These are phyloP conservation scores for Amphirosellinia nigrospora DNA, from an alignment of 495 filamentous ascomycete genomes.

Conservation along the genomic window DNA sequence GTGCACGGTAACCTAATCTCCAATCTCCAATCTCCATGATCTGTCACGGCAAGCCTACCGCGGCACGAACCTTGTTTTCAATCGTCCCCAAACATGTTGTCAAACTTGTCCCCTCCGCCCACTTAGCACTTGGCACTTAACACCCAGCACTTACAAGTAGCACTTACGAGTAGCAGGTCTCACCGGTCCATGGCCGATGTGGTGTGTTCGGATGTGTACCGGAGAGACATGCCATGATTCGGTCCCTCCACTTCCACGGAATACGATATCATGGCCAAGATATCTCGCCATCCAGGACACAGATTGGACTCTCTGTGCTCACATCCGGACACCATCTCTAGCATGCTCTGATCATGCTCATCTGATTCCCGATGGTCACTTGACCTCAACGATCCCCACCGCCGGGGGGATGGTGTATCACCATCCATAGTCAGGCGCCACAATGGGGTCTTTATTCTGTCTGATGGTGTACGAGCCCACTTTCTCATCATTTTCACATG, in stretches of 20 bases:
- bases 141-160: too few species aligned
- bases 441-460: constrained; percentile 7
- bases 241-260: background rate
- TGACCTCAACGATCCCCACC: constrained; percentile 25
- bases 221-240: too few species aligned
- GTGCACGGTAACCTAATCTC: constrained; percentile 17
- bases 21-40: constrained; percentile 20
- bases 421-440: constrained; percentile 25
- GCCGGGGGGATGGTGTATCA: constrained; percentile 11
- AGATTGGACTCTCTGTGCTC: background rate
- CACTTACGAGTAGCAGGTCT: too few species aligned
- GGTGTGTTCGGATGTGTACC: background rate
- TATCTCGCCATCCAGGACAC: background rate
- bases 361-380: constrained; percentile 13
- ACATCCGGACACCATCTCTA: constrained; percentile 22
- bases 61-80: constrained; percentile 21
- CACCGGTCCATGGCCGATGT: constrained; percentile 13
- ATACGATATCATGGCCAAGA: constrained; percentile 1
- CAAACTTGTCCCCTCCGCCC: constrained; percentile 1
- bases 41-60: background rate
- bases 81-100: background rate
- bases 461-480: constrained; percentile 24
- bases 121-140: too few species aligned
- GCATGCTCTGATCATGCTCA: constrained; percentile 12
- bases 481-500: constrained; percentile 25